Conservation (phyloP, 208 protist species). For the Herpetomonas tarakana region DNA sequence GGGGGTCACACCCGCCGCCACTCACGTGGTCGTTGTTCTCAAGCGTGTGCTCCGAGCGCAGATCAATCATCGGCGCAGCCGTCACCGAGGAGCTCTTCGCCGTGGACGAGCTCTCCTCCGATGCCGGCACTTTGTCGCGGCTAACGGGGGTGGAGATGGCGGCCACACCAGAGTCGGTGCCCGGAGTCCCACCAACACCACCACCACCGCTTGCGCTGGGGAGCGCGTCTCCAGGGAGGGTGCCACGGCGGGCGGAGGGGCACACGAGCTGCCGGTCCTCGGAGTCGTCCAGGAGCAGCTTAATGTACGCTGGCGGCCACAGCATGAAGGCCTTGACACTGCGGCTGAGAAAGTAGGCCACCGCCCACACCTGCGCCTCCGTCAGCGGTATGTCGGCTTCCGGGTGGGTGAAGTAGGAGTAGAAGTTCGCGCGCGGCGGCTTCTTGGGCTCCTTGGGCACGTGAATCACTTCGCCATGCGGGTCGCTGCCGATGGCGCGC, state of each 20-base stretch:
- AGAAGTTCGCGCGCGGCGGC: conserved; percentile 81
- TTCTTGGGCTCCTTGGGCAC: conserved; percentile 49
- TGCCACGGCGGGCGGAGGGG: not conserved
- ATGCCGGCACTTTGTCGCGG: not conserved
- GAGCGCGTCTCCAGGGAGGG: not conserved
- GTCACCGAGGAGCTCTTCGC: not conserved
- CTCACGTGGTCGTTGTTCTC: not conserved
- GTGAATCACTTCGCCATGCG: conserved; percentile 10
- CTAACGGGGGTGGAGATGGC: not conserved
- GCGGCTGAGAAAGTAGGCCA: conserved; percentile 77
- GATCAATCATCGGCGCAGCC: not conserved
- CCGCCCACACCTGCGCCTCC: conserved; percentile 82
- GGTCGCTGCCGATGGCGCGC: conserved; percentile 10
- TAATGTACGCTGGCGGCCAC: conserved; percentile 74
- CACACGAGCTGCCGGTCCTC: conserved; percentile 65
- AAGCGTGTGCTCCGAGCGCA: not conserved
- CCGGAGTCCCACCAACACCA: not conserved
- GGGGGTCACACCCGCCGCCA: not conserved
- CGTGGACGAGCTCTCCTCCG: not conserved
- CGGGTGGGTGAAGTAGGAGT: conserved; percentile 80
- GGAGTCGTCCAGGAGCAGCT: conserved; percentile 76
- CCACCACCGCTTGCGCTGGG: no score
- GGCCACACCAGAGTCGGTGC: not conserved
- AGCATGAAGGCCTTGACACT: conserved; percentile 52
- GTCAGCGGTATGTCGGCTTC: conserved; percentile 45